Conservation (phyloP, 371 early-diverging fungal species). For the Lichtheimia corymbifera region DNA sequence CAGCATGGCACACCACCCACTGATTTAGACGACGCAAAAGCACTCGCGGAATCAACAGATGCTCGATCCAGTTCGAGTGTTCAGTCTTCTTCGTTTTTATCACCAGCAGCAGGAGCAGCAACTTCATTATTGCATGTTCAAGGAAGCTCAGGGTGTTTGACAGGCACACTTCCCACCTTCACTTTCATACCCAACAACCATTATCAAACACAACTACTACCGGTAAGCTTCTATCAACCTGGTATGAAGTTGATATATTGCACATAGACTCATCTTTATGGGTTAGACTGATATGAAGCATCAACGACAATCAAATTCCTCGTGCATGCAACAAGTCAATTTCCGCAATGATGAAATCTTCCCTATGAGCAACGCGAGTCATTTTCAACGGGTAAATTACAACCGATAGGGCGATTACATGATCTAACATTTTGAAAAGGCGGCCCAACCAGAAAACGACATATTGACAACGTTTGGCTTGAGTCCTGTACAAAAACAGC, state of each 20-base stretch:
- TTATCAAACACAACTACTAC: constrained; percentile 3
- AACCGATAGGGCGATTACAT: too few species aligned
- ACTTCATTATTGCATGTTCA: constrained; percentile 4
- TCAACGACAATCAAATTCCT: neutral
- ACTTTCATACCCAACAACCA: constrained; percentile 12
- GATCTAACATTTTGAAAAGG: neutral
- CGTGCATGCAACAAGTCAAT: neutral
- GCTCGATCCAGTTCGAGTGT: too few species aligned
- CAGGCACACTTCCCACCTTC: constrained; percentile 12
- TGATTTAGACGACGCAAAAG: too few species aligned
- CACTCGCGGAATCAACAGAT: too few species aligned
- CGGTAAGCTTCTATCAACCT: neutral
- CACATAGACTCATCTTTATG: neutral
- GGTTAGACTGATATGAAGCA: neutral
- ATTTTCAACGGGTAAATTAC: neutral
- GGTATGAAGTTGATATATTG: neutral
- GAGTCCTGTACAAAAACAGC: too few species aligned
- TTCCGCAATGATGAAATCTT: neutral
- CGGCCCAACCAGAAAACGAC: neutral
- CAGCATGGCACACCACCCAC: too few species aligned
- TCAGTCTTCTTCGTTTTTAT: too few species aligned
- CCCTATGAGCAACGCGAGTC: neutral
- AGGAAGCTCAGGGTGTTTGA: constrained; percentile 7
- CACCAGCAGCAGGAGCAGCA: neutral
- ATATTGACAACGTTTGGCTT: neutral